These are phyloP conservation scores for Strobilomyces confusus DNA, from an alignment of 768 basidiomycete genomes.

Conservation along the genomic window DNA sequence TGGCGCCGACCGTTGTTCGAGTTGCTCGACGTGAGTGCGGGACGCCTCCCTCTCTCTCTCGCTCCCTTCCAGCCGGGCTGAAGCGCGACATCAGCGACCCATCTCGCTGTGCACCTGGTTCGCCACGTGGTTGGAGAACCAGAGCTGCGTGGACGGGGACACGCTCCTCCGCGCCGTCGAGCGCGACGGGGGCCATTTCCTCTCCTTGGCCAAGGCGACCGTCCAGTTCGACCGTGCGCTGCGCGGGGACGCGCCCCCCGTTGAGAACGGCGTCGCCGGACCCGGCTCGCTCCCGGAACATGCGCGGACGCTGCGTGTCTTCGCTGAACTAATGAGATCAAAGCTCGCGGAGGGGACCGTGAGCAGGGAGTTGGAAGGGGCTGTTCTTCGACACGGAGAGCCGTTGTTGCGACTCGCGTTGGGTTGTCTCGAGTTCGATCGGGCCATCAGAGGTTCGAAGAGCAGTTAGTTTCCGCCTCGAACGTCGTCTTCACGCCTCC, in stretches of 20 bases:
- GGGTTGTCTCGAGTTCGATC: slow-evolving; percentile 21
- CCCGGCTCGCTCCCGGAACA: background rate
- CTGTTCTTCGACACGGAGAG: slow-evolving; percentile 23
- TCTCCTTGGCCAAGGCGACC: slow-evolving; percentile 16
- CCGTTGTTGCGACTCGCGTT: slow-evolving; percentile 17
- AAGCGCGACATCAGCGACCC: slow-evolving; percentile 1
- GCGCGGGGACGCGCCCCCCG: background rate
- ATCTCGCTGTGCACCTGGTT: slow-evolving; percentile 15
- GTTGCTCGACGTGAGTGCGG: slow-evolving; percentile 13
- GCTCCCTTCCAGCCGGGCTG: background rate
- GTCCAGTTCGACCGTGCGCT: slow-evolving; percentile 19
- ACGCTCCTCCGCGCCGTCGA: slow-evolving; percentile 17
- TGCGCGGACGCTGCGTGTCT: slow-evolving; percentile 14
- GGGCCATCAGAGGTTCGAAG: slow-evolving; percentile 9
- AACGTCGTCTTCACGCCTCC: background rate
- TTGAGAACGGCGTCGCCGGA: background rate
- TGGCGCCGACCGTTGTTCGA: background rate
- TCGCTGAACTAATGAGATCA: slow-evolving; percentile 11
- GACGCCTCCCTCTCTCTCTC: background rate
- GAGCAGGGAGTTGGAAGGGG: slow-evolving; percentile 15
- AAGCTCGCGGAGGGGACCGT: slow-evolving; percentile 10
- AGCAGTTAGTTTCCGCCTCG: background rate
- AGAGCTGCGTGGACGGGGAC: background rate
- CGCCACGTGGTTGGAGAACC: slow-evolving; percentile 17
- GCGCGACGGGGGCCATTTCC: slow-evolving; percentile 16